A percentile compares a stretch with the other conserved stretches of the same genome.
phyloP scores from a whole-genome alignment of 2,329 filamentous ascomycete genomes.

The Neoascochyta sp. region DNA sequence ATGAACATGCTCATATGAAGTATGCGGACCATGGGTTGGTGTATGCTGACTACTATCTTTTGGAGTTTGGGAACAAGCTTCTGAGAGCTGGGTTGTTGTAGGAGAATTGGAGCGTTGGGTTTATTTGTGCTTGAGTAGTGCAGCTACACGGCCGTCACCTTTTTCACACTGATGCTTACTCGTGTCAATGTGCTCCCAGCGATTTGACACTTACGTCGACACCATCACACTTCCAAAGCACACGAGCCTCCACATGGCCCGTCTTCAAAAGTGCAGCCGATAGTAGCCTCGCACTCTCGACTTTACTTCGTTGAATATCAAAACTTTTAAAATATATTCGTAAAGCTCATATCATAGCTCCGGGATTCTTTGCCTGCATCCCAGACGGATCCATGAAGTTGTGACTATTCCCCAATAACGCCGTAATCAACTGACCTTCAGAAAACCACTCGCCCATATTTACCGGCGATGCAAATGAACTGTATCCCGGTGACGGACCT shows the following conservation, averaged over 20 bases:
- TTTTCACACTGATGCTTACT: too few species aligned
- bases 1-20: slow-evolving; percentile 44
- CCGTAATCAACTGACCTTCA: slow-evolving; percentile 10
- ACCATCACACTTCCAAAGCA: not conserved
- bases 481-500: slow-evolving; percentile 3
- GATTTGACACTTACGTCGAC: too few species aligned
- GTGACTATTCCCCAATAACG: slow-evolving; percentile 7
- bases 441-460: slow-evolving; percentile 13
- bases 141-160: too few species aligned
- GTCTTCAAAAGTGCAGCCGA: not conserved
- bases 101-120: not conserved
- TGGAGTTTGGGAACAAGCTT: slow-evolving; percentile 49
- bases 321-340: too few species aligned
- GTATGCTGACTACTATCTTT: slow-evolving; percentile 50
- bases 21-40: slow-evolving; percentile 49
- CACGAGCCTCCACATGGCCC: not conserved
- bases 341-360: slow-evolving; percentile 4
- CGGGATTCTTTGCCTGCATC: too few species aligned
- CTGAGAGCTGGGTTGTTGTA: slow-evolving; percentile 33
- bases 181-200: too few species aligned
- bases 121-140: too few species aligned
- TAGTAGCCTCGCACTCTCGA: too few species aligned
- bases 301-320: too few species aligned
- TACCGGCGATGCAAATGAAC: slow-evolving; percentile 1
- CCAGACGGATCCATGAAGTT: slow-evolving; percentile 10